Evolutionary conservation across 345 rosid species (phyloP).

Genomic region (rapeseed (Brassica napus)): DNA sequence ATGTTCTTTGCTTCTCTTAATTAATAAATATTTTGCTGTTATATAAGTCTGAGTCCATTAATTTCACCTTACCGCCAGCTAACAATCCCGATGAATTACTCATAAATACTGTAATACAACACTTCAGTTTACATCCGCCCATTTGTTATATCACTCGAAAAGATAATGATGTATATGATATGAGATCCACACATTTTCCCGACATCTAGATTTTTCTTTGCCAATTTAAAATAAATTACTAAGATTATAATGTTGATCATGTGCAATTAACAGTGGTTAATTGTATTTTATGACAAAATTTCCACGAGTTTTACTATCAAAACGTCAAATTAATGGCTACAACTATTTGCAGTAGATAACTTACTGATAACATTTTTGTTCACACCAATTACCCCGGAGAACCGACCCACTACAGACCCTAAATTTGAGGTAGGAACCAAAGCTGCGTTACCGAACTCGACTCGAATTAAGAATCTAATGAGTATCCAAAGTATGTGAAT

Average conservation of each 20-base stretch:
- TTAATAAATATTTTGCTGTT: slow-evolving; percentile 25
- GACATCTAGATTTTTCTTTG: slow-evolving; percentile 3
- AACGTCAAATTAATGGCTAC: background rate
- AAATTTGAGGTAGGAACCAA: background rate
- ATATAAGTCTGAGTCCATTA: slow-evolving; percentile 40
- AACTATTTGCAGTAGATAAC: background rate
- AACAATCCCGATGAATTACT: slow-evolving; percentile 44
- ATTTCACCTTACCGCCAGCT: slow-evolving; percentile 45
- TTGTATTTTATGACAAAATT: background rate
- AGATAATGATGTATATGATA: slow-evolving; percentile 29
- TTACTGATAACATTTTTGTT: background rate
- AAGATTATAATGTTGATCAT: background rate
- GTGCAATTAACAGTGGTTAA: slow-evolving; percentile 1
- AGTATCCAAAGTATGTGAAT: too few species aligned
- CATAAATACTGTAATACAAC: slow-evolving; percentile 27
- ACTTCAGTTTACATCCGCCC: slow-evolving; percentile 18
- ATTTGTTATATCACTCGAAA: slow-evolving; percentile 19
- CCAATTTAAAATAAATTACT: background rate
- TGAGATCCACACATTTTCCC: slow-evolving; percentile 29
- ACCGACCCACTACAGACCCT: background rate
- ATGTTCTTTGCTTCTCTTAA: slow-evolving; percentile 31
- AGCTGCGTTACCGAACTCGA: too few species aligned
- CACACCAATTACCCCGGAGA: background rate
- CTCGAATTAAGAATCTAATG: too few species aligned
- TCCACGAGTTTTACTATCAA: background rate